These are phyloP conservation scores for Phytophthora crassamura DNA, from an alignment of 352 stramenopile species.

Conservation along the genomic window DNA sequence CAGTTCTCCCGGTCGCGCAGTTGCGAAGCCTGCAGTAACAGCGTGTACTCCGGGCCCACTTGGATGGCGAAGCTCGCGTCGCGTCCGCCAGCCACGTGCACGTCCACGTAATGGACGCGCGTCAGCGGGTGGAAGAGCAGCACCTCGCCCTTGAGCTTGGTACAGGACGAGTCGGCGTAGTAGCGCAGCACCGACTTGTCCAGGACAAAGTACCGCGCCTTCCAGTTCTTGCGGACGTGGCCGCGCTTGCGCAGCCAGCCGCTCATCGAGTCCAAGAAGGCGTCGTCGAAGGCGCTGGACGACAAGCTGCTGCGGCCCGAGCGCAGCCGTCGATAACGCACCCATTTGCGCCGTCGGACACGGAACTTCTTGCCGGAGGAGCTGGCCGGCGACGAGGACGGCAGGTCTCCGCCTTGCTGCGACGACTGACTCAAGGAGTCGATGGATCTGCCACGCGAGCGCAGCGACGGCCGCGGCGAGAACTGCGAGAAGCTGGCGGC, in stretches of 20 bases:
- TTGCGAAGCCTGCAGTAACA: constrained; percentile 64
- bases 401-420: constrained; percentile 10
- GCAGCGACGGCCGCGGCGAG: constrained; percentile 30
- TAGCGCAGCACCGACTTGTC: constrained; percentile 74
- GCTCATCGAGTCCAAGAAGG: constrained; percentile 74
- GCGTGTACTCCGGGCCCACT: constrained; percentile 61
- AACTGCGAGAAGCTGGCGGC: constrained; percentile 71
- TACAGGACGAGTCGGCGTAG: constrained; percentile 58
- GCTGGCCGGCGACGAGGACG: constrained; percentile 31
- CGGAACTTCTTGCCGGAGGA: constrained; percentile 50
- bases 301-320: constrained; percentile 13
- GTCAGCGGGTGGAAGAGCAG: constrained; percentile 78
- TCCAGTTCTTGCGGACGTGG: constrained; percentile 84
- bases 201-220: constrained; percentile 77
- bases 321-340: constrained; percentile 57
- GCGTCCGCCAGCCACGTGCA: constrained; percentile 55
- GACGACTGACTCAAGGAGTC: constrained; percentile 27
- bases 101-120: constrained; percentile 73
- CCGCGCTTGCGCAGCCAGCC: constrained; percentile 75
- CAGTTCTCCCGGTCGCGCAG: constrained; percentile 75
- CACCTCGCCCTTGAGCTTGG: constrained; percentile 76
- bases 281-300: constrained; percentile 64
- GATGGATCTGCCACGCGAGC: constrained; percentile 30
- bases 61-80: constrained; percentile 73
- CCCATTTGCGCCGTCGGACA: constrained; percentile 72